Evolutionary conservation across 192 early-diverging fungal species (phyloP), one percentile per base, ranked within the genome.

Genomic region (Powellomyces hirtus): DNA sequence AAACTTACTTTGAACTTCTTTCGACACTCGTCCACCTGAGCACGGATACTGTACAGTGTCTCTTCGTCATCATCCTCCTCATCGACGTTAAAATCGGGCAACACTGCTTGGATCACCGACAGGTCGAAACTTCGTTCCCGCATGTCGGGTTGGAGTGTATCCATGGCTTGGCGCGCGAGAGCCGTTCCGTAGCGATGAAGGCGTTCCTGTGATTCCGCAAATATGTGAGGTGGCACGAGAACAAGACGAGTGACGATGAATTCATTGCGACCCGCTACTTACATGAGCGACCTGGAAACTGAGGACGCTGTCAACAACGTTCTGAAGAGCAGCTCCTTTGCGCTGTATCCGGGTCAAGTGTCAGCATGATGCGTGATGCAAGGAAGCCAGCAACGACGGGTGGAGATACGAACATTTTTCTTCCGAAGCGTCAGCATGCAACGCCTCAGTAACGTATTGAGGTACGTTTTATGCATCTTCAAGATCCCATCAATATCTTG

Each of bases 401-500:
- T 11, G 24, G 56, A 26, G 26, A 24, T 33, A 22, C 24, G 11
- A 33, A 33, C 24, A 6, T 33, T 37, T 38, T 60, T 38, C 35
- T 24, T 60, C 18, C 38, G 16, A 20, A 36, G 38, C 59, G 16
- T 36, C 20, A 55, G 5, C 31, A 60, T 20, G 2, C 52, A 51
- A 24, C 49, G 44, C 66, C 81, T 79, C 1, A 88, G 83, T 46
- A 98, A 83, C 27, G 84, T 75, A 1, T 62, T 76, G 24, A 96
- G 74, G 60, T 94, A 98, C 50, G 79, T 76, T 36, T 80, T 81
- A 65, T 98, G 94, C 6, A 87, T 90, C 30, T 84, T 83, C 35
- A 93, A 93, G 58, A 95, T 75, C 10, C 73, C 74, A 77, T 98
- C 93, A 16, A 96, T 75, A 68, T 94, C 93, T 7, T 84, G 85